These are phyloP conservation scores for Dictyophora rubrovolvata DNA, from an alignment of 768 basidiomycete species.

Conservation along the genomic window DNA sequence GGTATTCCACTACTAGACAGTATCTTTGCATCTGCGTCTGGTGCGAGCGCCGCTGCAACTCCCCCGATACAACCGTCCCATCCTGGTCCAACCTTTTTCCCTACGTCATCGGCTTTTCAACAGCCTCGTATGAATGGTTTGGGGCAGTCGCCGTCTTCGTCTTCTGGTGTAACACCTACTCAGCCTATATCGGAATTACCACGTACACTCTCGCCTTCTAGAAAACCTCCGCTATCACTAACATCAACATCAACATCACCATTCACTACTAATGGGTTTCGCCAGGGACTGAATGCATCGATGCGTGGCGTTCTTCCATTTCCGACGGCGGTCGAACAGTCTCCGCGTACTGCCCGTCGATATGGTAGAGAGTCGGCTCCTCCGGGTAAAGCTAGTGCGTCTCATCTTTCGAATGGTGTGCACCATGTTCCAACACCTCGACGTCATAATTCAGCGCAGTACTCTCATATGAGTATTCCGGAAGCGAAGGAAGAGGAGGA, in stretches of 20 bases:
- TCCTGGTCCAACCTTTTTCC: not conserved
- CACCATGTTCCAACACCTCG: not conserved
- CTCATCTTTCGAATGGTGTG: not conserved
- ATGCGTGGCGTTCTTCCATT: not conserved
- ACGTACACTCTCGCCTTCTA: not conserved
- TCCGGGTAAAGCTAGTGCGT: not conserved
- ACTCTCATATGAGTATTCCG: not conserved
- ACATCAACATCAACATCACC: not conserved
- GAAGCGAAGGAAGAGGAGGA: not conserved
- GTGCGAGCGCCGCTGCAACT: not conserved
- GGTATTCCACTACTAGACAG: constrained; percentile 53
- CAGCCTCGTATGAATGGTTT: not conserved
- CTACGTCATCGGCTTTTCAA: not conserved
- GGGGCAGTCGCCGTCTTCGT: not conserved
- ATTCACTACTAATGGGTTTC: not conserved
- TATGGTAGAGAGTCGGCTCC: not conserved
- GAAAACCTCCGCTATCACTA: too few species aligned
- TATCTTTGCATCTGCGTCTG: constrained; percentile 59
- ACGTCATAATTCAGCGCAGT: not conserved
- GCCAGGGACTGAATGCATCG: not conserved
- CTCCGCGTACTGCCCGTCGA: not conserved
- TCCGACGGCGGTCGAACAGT: not conserved
- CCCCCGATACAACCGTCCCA: too few species aligned
- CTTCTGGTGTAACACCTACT: constrained; percentile 5
- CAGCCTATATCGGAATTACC: constrained; percentile 2